A percentile compares a stretch with the other conserved stretches of the same genome.
Conservation (phyloP, 768 basidiomycete species). For the Lepiota venenata region DNA sequence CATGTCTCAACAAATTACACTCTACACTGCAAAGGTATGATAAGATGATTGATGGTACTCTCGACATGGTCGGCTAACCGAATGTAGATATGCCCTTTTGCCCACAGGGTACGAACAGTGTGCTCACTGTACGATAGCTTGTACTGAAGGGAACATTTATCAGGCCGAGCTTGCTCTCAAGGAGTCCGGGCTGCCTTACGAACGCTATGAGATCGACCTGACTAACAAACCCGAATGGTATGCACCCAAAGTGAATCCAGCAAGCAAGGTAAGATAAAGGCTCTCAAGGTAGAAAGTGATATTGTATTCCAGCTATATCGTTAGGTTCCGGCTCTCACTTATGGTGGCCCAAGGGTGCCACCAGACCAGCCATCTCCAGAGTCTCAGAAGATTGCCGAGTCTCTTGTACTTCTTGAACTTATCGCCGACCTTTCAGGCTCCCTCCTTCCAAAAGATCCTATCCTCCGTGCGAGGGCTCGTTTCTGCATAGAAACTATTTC, state of each 20-base stretch:
- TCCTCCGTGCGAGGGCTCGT: conserved; percentile 54
- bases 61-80: not conserved
- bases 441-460: conserved; percentile 53
- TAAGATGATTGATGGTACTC: not conserved
- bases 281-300: not conserved
- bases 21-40: conserved; percentile 45
- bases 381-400: conserved; percentile 61
- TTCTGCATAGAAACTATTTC: conserved; percentile 59
- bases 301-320: not conserved
- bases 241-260: conserved; percentile 60
- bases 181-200: conserved; percentile 48
- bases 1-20: conserved; percentile 30
- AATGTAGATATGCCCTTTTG: conserved; percentile 52
- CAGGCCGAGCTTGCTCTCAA: conserved; percentile 61
- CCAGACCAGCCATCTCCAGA: conserved; percentile 57
- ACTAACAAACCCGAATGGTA: conserved; percentile 70
- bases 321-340: conserved; percentile 57
- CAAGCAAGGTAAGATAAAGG: conserved; percentile 47
- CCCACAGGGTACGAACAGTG: conserved; percentile 44
- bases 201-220: conserved; percentile 55
- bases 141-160: not conserved
- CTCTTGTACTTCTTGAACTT: conserved; percentile 64
- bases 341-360: conserved; percentile 55
- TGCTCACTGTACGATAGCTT: not conserved
- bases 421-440: conserved; percentile 57